Evolutionary conservation across 2,329 filamentous ascomycete genomes (phyloP), one percentile per base, ranked within the genome.

Genomic region (Fusarium austroafricanum): DNA sequence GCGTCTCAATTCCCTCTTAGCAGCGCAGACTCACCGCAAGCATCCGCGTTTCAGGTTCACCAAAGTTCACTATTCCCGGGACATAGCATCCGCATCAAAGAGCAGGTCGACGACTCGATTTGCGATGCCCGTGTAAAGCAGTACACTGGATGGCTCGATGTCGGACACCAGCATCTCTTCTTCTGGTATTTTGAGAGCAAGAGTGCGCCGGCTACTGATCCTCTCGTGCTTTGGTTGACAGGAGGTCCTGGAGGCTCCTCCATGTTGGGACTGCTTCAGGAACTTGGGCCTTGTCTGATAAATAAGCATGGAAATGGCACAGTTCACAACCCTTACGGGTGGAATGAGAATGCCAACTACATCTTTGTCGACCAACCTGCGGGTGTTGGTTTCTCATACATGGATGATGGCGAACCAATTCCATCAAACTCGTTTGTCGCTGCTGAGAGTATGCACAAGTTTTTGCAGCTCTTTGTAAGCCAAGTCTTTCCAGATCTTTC

Each of bases 181-280:
- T 71, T 71, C 31, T 71, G 69, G 69, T 71, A 71, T 9, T 54
- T 71, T 18, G 69, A 71, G n/a, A 71, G 69, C 20, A 43, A 68
- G 11, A 62, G 43, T 8, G 58, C 68, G 2, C 69, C 69, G 0
- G 28, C 57, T 2, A 61, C 35, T 2, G 69, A 71, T 2, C 69
- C 69, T 20, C 33, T 71, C 3, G 59, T 68, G 9, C 38, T 71
- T 17, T 71, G 69, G 69, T 17, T 71, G n/a, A 71, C 69, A 0
- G 69, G 69, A 4, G 69, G 69, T 0, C 69, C 69, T 3, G 69
- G 69, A 14, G 61, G 61, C 2, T 64, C 61, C 0, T 64, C 61
- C 1, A 54, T 71, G 69, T 20, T 70, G 52, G 69, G 69, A 6
- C 18, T 71, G 43, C 59, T 71, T 10, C 55, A 70, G 2, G 69